Evolutionary conservation across 305 asterid species (phyloP).

Genomic region (Fraxinus floribunda): DNA sequence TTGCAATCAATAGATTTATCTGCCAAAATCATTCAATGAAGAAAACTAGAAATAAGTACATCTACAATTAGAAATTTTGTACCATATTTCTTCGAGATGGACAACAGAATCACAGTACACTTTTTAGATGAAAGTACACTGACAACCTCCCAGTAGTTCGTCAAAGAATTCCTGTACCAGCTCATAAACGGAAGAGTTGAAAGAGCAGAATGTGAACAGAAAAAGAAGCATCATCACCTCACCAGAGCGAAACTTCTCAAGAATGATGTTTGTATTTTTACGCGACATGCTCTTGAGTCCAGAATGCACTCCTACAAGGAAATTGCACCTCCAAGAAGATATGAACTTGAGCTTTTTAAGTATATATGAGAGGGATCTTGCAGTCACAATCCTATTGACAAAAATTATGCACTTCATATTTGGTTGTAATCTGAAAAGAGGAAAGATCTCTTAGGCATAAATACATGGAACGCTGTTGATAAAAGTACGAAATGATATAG

Average conservation of each 20-base stretch:
- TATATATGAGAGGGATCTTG: conserved; percentile 73
- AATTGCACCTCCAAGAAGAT: conserved; percentile 87
- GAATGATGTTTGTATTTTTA: conserved; percentile 60
- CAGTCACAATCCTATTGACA: conserved; percentile 91
- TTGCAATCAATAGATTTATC: conserved; percentile 93
- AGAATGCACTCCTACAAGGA: conserved; percentile 84
- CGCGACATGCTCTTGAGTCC: conserved; percentile 71
- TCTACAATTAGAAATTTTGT: background rate
- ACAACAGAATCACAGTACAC: conserved; percentile 18
- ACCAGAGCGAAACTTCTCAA: conserved; percentile 85
- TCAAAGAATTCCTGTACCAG: conserved; percentile 6
- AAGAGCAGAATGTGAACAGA: conserved; percentile 11
- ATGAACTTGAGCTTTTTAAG: conserved; percentile 58
- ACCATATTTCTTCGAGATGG: conserved; percentile 1
- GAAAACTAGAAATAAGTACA: conserved; percentile 13
- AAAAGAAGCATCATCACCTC: conserved; percentile 60
- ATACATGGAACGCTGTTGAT: conserved; percentile 11
- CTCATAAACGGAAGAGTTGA: background rate
- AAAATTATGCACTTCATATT: conserved; percentile 88
- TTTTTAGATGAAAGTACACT: background rate
- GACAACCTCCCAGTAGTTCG: conserved; percentile 12
- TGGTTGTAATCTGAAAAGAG: conserved; percentile 73
- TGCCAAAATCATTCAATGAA: conserved; percentile 41
- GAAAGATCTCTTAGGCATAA: conserved; percentile 18
- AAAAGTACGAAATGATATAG: background rate